A percentile compares a stretch with the other conserved stretches of the same genome.
These are phyloP conservation scores for Lobosporangium transversale DNA, from an alignment of 192 early-diverging fungal genomes.

Conservation along the genomic window DNA sequence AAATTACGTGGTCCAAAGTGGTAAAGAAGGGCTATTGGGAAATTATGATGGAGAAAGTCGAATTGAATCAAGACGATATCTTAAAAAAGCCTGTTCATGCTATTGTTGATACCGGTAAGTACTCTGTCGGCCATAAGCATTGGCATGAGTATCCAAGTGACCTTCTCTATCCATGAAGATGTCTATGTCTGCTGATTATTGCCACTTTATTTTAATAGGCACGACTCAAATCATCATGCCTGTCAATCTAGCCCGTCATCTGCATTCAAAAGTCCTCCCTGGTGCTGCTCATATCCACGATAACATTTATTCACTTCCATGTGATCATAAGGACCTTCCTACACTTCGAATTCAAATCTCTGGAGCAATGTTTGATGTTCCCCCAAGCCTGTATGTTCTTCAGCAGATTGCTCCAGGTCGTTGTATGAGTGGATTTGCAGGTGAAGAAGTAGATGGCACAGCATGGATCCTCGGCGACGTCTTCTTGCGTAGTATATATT, in stretches of 20 bases:
- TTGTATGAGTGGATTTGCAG: conserved; percentile 50
- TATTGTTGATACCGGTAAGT: conserved; percentile 40
- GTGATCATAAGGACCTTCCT: conserved; percentile 29
- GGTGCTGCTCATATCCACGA: conserved; percentile 43
- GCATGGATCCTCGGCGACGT: conserved; percentile 51
- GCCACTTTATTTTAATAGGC: neutral
- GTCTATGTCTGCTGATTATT: neutral
- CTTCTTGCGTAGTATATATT: conserved; percentile 44
- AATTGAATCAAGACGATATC: conserved; percentile 10
- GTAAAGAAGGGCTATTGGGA: conserved; percentile 98
- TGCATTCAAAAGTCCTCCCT: conserved; percentile 35
- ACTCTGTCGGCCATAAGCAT: no score
- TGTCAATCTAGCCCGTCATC: conserved; percentile 21
- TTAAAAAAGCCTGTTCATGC: conserved; percentile 32
- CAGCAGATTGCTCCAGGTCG: conserved; percentile 47
- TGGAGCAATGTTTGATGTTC: conserved; percentile 35
- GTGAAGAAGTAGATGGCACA: conserved; percentile 45
- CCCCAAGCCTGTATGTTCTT: conserved; percentile 29
- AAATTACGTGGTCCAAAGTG: conserved; percentile 84
- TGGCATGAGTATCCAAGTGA: no score
- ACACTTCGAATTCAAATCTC: conserved; percentile 17
- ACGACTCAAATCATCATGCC: conserved; percentile 52
- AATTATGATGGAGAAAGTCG: conserved; percentile 83
- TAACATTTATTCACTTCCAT: conserved; percentile 44
- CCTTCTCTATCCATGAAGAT: no score